Base-by-base conservation (phyloP, 2,329 filamentous ascomycete genomes). In the Diplodia scrobiculata region DNA sequence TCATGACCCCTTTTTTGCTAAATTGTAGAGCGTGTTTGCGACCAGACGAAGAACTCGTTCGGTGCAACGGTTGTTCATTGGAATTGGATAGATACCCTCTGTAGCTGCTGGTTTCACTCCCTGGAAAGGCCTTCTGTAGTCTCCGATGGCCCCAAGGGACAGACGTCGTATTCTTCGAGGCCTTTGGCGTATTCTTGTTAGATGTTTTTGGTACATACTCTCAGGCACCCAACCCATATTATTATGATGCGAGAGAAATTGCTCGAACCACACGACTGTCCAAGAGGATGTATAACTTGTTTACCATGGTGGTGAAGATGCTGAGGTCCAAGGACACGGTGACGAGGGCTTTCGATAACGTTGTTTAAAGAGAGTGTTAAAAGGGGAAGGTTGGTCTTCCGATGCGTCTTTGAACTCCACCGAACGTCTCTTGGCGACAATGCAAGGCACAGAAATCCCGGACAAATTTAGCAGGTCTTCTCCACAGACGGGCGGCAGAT, bases 1-100 rank as follows among this genome's bases (percentile, higher is more conserved):
- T 50, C 19, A 14, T 3, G 19, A 1, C 34, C 32, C 17, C 34
- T 5, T n/a, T 10, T 17, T 25, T 62, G 58, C n/a, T 62, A n/a
- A 50, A 21, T 41, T 45, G 41, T 62, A 50, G 45, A 50, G 58
- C 45, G 45, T 45, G 55, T 41, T 17, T 36, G 41, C 58, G 34
- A 36, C 14, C 54, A 25, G 45, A 27, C 17, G 38, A 60, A 62
- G 58, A 45, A 50, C 34, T 36, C 41, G 29, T 27, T 45, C 11
- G 45, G 45, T 29, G 45, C 58, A 25, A 50, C 58, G 19, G n/a
- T 1, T 45, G 34, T 62, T 50, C 58, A 21, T 38, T 50, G 45
- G 48, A 36, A 62, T 50, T 50, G 25, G 19, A 50, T 50, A 62
- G 58, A 62, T 62, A 62, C 58, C 58, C 58, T 50, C 13, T 50